Evolutionary conservation across 108 stramenopile genomes (phyloP), one percentile per base, ranked within the genome.

Genomic region (Cyclotella cryptica): DNA sequence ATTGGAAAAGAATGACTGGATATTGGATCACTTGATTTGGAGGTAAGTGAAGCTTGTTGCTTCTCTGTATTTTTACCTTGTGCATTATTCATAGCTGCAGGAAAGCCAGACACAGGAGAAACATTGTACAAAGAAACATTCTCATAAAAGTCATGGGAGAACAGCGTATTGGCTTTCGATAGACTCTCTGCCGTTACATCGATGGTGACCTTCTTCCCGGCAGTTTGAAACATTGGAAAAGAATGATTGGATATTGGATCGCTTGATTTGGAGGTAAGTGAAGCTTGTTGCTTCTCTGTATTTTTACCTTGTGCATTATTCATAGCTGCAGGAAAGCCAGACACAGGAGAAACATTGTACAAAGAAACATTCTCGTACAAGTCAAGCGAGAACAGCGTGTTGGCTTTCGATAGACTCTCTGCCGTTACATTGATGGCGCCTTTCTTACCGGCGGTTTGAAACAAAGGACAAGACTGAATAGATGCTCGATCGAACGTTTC

Each of bases 111-210:
- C 35, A 6, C 35, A 6, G 35, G 4, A 6, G 35, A 6, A 35
- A 35, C 35, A 35, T 6, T 35, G 35, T 6, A 35, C 35, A 6
- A 35, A 35, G 35, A 2, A 35, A 6, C 35, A 35, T 6, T 35
- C 4, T 35, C 35, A 35, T 35, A 35, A 35, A 35, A 35, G 35
- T 35, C 35, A 35, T 35, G 35, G 35, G 35, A 35, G 35, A 35
- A 35, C 35, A 35, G 35, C 35, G 2, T 35, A 6, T 35, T 35
- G 35, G 35, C 49, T 21, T 3, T 51, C 8, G 10, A n/a, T 24
- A 49, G 61, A 24, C 61, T 67, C 40, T 78, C 63, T 54, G 74
- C 75, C 6, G 67, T 64, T 2, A 86, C 83, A 19, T 27, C 11
- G 10, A 85, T 78, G 15, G 64, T n/a, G 53, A 30, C 15, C 22